Base-by-base conservation (phyloP, 2,329 filamentous ascomycete species). In the Hansfordia pulvinata region DNA sequence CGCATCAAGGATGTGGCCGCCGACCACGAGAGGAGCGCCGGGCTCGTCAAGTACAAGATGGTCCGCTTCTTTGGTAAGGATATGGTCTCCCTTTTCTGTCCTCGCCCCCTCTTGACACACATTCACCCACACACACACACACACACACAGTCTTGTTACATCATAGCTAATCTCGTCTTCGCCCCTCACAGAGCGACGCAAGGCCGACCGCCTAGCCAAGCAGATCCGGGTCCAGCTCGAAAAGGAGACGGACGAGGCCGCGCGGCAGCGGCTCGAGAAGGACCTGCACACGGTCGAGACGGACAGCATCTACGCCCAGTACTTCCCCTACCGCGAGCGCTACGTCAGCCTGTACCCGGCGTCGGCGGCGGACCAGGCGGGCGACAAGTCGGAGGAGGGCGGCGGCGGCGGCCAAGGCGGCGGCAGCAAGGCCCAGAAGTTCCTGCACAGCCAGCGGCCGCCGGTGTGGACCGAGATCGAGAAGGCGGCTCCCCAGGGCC, bases 11-110 rank as follows among this genome's bases (percentile, higher is more conserved):
- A 68, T 35, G 61, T 66, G 25, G 57, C 68, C 32, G 61, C 64
- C 31, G 70, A 73, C 40, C 75, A 72, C 53, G 64, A 62, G 44
- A 64, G 71, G 37, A 64, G 64, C 39, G 63, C 71, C 32, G 82
- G 86, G 69, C 84, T 86, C 35, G 62, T 62, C 26, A 79, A 76
- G 49, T 90, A 85, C 41, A 81, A 88, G 48, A 86, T 83, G 69
- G 71, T 88, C 26, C 63, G 82, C 16, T 90, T 90, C 47, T 88
- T 88, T 51, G 82, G 81, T 80, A 59, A 27, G 64, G 41, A 5
- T n/a, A 7, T 30, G 16, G 13, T 19, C 22, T 20, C 17, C 8
- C 9, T 8, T 30, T 10, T 19, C 35, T n/a, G 27, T 20, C n/a
- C 13, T 19, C 11, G 18, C 17, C 7, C 13, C 10, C n/a, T 14